Base-by-base conservation (phyloP, 2,329 filamentous ascomycete genomes). In the Ceratocystiopsis minuta region DNA sequence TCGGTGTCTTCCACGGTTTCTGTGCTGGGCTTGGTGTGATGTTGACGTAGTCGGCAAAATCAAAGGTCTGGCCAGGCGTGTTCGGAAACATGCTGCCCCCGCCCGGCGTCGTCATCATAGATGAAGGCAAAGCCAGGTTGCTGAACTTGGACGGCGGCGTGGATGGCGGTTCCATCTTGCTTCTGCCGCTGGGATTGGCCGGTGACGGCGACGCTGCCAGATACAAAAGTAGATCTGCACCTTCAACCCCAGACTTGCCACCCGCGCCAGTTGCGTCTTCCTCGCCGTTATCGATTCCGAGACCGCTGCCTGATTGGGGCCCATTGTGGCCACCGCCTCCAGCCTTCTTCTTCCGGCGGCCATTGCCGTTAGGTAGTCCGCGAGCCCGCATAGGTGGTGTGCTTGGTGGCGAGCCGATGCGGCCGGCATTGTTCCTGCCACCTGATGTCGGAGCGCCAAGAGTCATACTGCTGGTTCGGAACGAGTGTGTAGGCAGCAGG, bases 21-120 rank as follows among this genome's bases (percentile, higher is more conserved):
- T 95, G 90, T 20, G 85, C 90, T 16, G 90, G 90, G 54, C 85
- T 94, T 0, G 90, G 90, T 7, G 90, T 94, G 57, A 96, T 88
- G 61, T 96, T 95, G 56, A 96, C 80, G 60, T 94, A 98, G 56
- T 98, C 90, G 41, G 86, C 76, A 62, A 96, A 93, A 63, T 96
- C 92, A 60, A 96, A 92, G 38, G 60, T 63, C 54, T 87, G 81
- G 15, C 79, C 79, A 0, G 88, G 88, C 1, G 88, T 96, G 48
- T 74, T 77, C 40, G 80, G 75, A 53, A 77, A 74, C 38, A 79
- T 53, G 53, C 76, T 80, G 46, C 73, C 72, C 35, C 78, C 79
- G 41, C 78, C 76, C 2, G 83, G 83, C 12, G 84, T 90, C n/a
- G 75, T 80, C 82, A 90, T 88, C 73, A 88, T 85, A 20, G 78